Conservation (phyloP, 2,329 filamentous ascomycete species). For the Rutstroemia sydowiana region DNA sequence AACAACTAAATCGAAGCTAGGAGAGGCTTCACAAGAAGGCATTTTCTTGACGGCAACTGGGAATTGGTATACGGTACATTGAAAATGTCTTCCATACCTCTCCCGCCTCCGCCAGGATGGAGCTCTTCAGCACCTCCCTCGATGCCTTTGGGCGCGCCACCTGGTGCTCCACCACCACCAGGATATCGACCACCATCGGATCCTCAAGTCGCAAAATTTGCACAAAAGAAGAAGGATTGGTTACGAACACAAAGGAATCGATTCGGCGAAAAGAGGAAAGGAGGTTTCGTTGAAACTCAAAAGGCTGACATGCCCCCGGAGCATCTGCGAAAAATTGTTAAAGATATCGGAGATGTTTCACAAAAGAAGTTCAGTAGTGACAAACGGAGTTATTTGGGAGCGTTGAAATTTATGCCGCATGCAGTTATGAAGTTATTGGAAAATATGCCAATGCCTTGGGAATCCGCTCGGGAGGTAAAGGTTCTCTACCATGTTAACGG, state of each 20-base stretch:
- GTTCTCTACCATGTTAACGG: slow-evolving; percentile 98
- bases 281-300: slow-evolving; percentile 93
- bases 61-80: slow-evolving; percentile 17
- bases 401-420: slow-evolving; percentile 98
- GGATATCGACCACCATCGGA: slow-evolving; percentile 76
- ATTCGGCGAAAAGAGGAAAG: slow-evolving; percentile 95
- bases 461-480: slow-evolving; percentile 91
- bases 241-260: slow-evolving; percentile 81
- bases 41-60: slow-evolving; percentile 20
- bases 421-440: slow-evolving; percentile 94
- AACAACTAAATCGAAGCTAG: slow-evolving; percentile 4
- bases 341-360: slow-evolving; percentile 96
- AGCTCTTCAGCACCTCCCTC: slow-evolving; percentile 43
- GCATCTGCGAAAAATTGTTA: slow-evolving; percentile 96
- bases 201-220: slow-evolving; percentile 85
- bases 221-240: slow-evolving; percentile 99
- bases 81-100: slow-evolving; percentile 52
- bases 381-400: slow-evolving; percentile 95
- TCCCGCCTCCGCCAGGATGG: slow-evolving; percentile 64
- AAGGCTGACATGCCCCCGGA: slow-evolving; percentile 98
- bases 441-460: slow-evolving; percentile 99
- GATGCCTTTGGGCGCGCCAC: slow-evolving; percentile 39
- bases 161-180: slow-evolving; percentile 65
- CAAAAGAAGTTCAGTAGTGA: slow-evolving; percentile 99
- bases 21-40: slow-evolving; percentile 4